These are phyloP conservation scores for Tetracentron sinense DNA, from an alignment of 164 flowering plant genomes.

Conservation along the genomic window DNA sequence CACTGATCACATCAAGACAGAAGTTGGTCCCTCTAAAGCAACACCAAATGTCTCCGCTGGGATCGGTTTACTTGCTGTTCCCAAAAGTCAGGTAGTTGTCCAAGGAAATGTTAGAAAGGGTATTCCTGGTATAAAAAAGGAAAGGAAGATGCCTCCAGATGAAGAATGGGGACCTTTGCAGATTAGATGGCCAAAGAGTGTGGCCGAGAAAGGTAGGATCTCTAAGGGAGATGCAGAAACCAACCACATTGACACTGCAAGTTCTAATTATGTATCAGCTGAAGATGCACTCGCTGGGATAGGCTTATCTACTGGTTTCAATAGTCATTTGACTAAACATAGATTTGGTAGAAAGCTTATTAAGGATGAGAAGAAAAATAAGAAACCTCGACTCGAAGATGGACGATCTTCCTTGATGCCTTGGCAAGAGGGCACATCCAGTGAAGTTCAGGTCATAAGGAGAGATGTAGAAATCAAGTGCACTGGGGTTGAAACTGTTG, in stretches of 20 bases:
- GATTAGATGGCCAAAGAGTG: constrained; percentile 11
- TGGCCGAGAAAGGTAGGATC: constrained; percentile 16
- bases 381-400: constrained; percentile 23
- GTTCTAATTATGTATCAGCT: constrained; percentile 16
- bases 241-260: neutral
- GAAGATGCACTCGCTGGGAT: constrained; percentile 14
- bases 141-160: constrained; percentile 31
- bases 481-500: constrained; percentile 6
- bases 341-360: constrained; percentile 14
- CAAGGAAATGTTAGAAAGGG: constrained; percentile 12
- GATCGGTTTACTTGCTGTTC: constrained; percentile 7
- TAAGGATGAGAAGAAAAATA: constrained; percentile 30
- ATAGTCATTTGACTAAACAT: constrained; percentile 10
- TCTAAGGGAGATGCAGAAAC: constrained; percentile 19
- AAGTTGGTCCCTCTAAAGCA: constrained; percentile 18
- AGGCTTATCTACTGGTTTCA: constrained; percentile 8
- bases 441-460: constrained; percentile 10
- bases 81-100: constrained; percentile 13
- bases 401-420: constrained; percentile 14
- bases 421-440: constrained; percentile 7
- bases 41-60: constrained; percentile 18
- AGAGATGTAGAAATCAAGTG: constrained; percentile 11
- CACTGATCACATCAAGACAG: constrained; percentile 7
- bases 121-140: constrained; percentile 20
- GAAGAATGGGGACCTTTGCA: constrained; percentile 23